Conservation (phyloP, 2,329 filamentous ascomycete genomes). For the Calonectria ilicicola region DNA sequence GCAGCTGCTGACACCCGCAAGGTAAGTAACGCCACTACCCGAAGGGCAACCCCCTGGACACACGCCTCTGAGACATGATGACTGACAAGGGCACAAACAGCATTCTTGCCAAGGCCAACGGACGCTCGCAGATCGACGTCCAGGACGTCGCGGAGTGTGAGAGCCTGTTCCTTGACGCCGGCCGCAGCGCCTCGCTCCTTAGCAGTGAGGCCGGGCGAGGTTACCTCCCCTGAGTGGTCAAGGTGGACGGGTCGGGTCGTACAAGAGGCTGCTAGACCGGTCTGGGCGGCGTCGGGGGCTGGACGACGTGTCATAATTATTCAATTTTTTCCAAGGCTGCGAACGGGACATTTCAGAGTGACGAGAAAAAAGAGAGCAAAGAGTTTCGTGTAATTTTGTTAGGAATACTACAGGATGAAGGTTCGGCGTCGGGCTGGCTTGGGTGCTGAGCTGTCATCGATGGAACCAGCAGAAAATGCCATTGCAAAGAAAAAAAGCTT, state of each 20-base stretch:
- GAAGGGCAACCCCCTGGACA: constrained; percentile 30
- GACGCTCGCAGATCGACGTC: constrained; percentile 80
- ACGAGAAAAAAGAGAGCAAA: constrained; percentile 34
- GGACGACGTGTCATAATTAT: constrained; percentile 45
- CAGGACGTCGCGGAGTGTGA: constrained; percentile 85
- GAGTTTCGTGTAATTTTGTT: constrained; percentile 40
- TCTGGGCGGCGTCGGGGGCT: constrained; percentile 37
- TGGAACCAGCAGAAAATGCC: constrained; percentile 28
- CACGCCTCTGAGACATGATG: constrained; percentile 44
- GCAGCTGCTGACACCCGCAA: constrained; percentile 89
- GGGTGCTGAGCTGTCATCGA: constrained; percentile 34
- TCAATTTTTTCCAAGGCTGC: constrained; percentile 34
- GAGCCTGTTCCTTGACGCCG: constrained; percentile 85
- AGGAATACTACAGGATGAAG: constrained; percentile 28
- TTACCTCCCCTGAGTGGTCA: constrained; percentile 69
- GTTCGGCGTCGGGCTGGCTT: constrained; percentile 41
- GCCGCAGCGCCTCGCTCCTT: constrained; percentile 80
- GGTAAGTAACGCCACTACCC: constrained; percentile 55
- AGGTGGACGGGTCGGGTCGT: constrained; percentile 10
- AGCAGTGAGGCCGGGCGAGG: constrained; percentile 70
- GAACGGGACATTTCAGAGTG: constrained; percentile 26
- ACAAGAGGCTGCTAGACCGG: constrained; percentile 13
- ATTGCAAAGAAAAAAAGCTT: constrained; percentile 20
- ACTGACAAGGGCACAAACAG: constrained; percentile 58
- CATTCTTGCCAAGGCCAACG: constrained; percentile 89